Conservation (phyloP, 257 asterid genomes). For the Solanum pimpinellifolium region DNA sequence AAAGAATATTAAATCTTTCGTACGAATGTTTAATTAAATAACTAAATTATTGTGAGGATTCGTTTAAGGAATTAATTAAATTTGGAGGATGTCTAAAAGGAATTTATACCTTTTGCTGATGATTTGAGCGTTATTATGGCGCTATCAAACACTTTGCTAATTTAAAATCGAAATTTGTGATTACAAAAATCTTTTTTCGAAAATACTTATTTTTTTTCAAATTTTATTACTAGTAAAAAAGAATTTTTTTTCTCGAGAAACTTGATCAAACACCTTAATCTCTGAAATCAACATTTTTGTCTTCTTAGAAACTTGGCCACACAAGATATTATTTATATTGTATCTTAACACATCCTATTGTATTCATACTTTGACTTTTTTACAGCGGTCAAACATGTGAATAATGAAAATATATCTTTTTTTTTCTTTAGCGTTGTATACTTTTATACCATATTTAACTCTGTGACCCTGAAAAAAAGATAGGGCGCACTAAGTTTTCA, state of each 20-base stretch:
- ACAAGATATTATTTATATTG: not conserved
- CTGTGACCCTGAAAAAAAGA: not conserved
- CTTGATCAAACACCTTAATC: not conserved
- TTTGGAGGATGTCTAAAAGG: not conserved
- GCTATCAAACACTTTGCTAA: not conserved
- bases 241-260: not conserved
- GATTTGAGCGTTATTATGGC: not conserved
- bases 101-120: not conserved
- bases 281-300: not conserved
- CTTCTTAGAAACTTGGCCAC: not conserved
- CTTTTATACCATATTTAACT: too few species aligned
- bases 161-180: not conserved
- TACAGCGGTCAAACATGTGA: not conserved
- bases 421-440: not conserved
- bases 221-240: not conserved
- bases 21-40: not conserved
- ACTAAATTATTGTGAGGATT: not conserved
- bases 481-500: too few species aligned
- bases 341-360: too few species aligned
- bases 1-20: not conserved
- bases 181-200: not conserved
- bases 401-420: not conserved
- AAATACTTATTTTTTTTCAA: not conserved
- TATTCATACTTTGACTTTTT: not conserved
- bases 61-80: not conserved